Base-by-base conservation (phyloP, 2,329 filamentous ascomycete species). In the Lasiodiplodia theobromae region DNA sequence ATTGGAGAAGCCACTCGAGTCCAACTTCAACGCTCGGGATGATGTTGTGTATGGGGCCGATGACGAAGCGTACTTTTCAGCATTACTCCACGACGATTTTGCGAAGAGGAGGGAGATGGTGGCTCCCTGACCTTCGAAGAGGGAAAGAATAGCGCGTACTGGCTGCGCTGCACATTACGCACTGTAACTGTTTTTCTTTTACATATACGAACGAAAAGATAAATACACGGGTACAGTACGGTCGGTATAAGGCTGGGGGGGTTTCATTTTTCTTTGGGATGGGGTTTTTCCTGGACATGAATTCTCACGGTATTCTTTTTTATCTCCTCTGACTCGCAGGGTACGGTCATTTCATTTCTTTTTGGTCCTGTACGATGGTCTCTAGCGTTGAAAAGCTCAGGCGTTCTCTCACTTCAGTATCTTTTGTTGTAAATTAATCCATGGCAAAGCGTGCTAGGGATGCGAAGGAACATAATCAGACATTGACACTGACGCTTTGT, bases 31-130 rank as follows among this genome's bases (percentile, higher is more conserved):
- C 14, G 23, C 3, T n/a, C 31, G 34, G 14, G 80, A 84, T 16
- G 84, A 85, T 71, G 72, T 80, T 10, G 72, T 85, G 40, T 85
- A 84, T 68, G 81, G 75, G 57, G 72, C 72, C 14, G 25, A 57
- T 1, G 65, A 67, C 52, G 38, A 58, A 2, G n/a, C 53, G n/a
- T 67, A 51, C 54, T 67, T 67, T 31, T 21, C 65, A 14, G 65
- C 65, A 12, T 21, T 67, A 16, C 38, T 37, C 28, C 21, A 16
- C 38, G 23, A 49, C 11, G 65, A 67, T 10, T 12, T 14, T 7
- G 23, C 8, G 60, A 64, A 38, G n/a, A 58, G 38, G 34, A 56
- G 47, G 25, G 64, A 67, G 6, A 67, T 56, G 64, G 23, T 56
- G 64, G 23, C 51, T 4, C 58, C 53, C 4, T 67, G 37, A 58